phyloP scores from a whole-genome alignment of 495 filamentous ascomycete genomes.

The Penicillium cataractarum region DNA sequence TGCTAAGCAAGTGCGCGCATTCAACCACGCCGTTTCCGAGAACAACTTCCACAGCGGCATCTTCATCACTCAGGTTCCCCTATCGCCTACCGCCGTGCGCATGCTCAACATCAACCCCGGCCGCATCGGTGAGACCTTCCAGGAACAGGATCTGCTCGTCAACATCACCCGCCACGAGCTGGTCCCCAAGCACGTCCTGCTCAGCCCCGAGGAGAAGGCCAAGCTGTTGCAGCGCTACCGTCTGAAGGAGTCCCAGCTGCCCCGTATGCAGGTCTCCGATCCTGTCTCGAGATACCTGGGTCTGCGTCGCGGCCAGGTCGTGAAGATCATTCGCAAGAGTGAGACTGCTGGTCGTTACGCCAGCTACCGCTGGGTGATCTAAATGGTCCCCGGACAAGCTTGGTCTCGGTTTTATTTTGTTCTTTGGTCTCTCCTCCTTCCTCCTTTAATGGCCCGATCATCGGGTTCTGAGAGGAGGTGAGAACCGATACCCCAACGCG shows the following conservation, averaged over 20 bases:
- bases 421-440: slow-evolving; percentile 3
- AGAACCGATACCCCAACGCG: slow-evolving; percentile 19
- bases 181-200: slow-evolving; percentile 88
- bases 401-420: background rate
- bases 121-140: slow-evolving; percentile 87
- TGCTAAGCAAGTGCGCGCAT: slow-evolving; percentile 86
- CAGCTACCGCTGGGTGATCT: slow-evolving; percentile 69
- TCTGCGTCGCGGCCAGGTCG: slow-evolving; percentile 89
- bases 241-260: slow-evolving; percentile 95
- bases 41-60: slow-evolving; percentile 87
- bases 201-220: slow-evolving; percentile 87
- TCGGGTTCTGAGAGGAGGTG: background rate
- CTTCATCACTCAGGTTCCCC: slow-evolving; percentile 77
- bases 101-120: slow-evolving; percentile 75
- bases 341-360: slow-evolving; percentile 60
- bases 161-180: slow-evolving; percentile 99
- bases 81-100: slow-evolving; percentile 73
- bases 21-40: slow-evolving; percentile 76
- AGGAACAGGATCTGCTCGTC: slow-evolving; percentile 92
- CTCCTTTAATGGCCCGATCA: background rate
- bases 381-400: slow-evolving; percentile 20
- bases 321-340: slow-evolving; percentile 94
- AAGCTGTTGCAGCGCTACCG: slow-evolving; percentile 84
- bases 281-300: slow-evolving; percentile 92
- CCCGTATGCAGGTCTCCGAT: slow-evolving; percentile 86